A percentile compares a stretch with the other conserved stretches of the same genome.
phyloP scores from a whole-genome alignment of 1,284 basidiomycete genomes.

The Singerocomus inundabilis region DNA sequence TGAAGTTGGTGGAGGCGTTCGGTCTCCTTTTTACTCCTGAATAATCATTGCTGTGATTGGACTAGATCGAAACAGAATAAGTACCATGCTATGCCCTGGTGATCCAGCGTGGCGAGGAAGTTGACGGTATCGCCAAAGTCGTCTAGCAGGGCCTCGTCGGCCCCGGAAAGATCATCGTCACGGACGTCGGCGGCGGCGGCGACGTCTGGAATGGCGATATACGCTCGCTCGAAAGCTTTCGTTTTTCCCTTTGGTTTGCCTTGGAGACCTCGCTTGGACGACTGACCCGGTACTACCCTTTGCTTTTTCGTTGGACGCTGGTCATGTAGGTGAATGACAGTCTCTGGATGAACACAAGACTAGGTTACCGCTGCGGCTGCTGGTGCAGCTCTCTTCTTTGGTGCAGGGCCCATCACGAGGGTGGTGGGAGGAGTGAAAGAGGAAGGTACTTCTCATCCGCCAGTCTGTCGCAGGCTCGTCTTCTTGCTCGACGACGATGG shows the following conservation, averaged over 20 bases:
- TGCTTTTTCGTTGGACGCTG: slow-evolving; percentile 46
- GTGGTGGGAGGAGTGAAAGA: slow-evolving; percentile 12
- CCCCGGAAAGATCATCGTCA: slow-evolving; percentile 57
- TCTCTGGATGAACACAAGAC: background rate
- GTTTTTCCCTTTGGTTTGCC: slow-evolving; percentile 52
- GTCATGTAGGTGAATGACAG: slow-evolving; percentile 13
- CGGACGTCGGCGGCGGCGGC: slow-evolving; percentile 38
- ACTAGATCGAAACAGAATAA: slow-evolving; percentile 20
- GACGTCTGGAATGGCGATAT: slow-evolving; percentile 59
- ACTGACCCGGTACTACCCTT: slow-evolving; percentile 34
- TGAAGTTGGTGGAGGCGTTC: slow-evolving; percentile 59
- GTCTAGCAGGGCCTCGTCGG: slow-evolving; percentile 58
- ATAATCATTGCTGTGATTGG: slow-evolving; percentile 3
- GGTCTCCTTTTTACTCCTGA: slow-evolving; percentile 78
- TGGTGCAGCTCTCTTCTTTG: slow-evolving; percentile 36
- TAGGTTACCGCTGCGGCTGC: slow-evolving; percentile 32
- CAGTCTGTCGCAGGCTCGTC: background rate
- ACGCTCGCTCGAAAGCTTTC: slow-evolving; percentile 54
- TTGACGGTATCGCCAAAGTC: slow-evolving; percentile 54
- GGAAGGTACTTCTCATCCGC: slow-evolving; percentile 26
- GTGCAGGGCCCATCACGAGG: slow-evolving; percentile 23
- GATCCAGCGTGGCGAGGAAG: slow-evolving; percentile 66
- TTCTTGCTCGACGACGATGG: slow-evolving; percentile 19
- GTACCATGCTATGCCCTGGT: slow-evolving; percentile 69
- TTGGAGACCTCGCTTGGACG: slow-evolving; percentile 23